These are phyloP conservation scores for Eremothecium sinecaudum DNA, from an alignment of 1,139 yeast genomes.

Conservation along the genomic window DNA sequence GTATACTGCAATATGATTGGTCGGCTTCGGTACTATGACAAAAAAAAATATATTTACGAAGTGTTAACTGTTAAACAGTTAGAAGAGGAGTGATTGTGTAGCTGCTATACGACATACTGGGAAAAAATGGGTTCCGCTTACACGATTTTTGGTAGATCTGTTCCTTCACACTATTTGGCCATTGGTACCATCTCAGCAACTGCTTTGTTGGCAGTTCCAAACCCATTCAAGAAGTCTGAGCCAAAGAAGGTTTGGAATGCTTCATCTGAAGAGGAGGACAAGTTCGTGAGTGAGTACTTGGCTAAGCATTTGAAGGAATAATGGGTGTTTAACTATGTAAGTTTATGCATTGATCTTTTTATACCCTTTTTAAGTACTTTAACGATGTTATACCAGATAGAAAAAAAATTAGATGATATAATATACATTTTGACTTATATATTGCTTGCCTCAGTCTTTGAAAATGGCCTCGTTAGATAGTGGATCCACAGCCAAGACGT, in stretches of 20 bases:
- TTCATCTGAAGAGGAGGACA: slow-evolving; percentile 78
- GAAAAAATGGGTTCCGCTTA: slow-evolving; percentile 77
- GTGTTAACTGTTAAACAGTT: too few species aligned
- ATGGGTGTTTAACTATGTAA: not conserved
- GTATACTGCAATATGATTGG: too few species aligned
- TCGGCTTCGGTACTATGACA: too few species aligned
- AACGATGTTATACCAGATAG: too few species aligned
- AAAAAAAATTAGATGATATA: too few species aligned
- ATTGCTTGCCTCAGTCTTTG: slow-evolving; percentile 39
- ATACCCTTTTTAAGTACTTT: too few species aligned
- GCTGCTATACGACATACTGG: too few species aligned
- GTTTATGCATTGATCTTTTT: not conserved
- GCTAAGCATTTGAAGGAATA: slow-evolving; percentile 19
- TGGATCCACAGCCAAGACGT: slow-evolving; percentile 71
- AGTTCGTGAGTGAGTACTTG: slow-evolving; percentile 47
- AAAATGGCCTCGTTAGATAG: slow-evolving; percentile 71
- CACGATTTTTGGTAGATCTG: slow-evolving; percentile 63
- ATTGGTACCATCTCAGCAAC: slow-evolving; percentile 61
- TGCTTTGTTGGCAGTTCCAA: slow-evolving; percentile 49
- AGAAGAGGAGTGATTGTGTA: too few species aligned
- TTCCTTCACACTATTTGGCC: slow-evolving; percentile 66
- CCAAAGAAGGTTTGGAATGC: slow-evolving; percentile 65
- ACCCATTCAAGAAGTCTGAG: slow-evolving; percentile 61
- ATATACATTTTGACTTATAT: slow-evolving; percentile 3
- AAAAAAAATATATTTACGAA: too few species aligned